Evolutionary conservation across 331 rosid species (phyloP), one percentile per base, ranked within the genome.

Genomic region (Cydonia oblonga): DNA sequence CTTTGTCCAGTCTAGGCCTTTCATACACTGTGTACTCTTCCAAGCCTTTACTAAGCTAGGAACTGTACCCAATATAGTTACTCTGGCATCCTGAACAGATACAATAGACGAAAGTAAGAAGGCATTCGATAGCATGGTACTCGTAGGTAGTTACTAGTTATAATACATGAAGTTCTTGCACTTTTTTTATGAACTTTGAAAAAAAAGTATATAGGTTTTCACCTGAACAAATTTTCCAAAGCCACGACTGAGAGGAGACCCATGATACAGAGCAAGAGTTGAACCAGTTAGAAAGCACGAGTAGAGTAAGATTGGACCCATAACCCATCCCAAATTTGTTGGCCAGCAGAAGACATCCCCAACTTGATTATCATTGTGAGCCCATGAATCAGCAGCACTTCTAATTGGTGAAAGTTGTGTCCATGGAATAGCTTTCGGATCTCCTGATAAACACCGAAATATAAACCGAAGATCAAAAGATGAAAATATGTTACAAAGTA

Each of bases 391-490:
- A 15, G 90, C 93, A 72, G 83, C 85, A 63, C 73, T 66, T 70
- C 99, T 83, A 71, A 95, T 88, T 22, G 97, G 93, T 5, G 96
- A 84, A 79, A 86, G 87, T 75, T 95, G 99, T 77, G 96, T 91
- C 97, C 96, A 95, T 30, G 97, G 96, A 79, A 89, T 91, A 70
- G 97, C 97, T 76, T 95, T 95, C 56, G 98, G 97, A 5, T 95
- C 97, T 68, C 96, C 99, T 91, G 76, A 76, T 49, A 54, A 80
- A 77, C 22, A 12, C 72, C 33, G 8, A 58, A 68, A 64, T 33
- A 46, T 71, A 9, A 68, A 75, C 38, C 59, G 5, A 72, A 71
- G 66, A 64, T 71, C 61, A 72, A 49, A 49, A 6, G 14, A 69
- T 71, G 22, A 66, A 22, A 59, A 35, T 20, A n/a, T 38, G 25